Evolutionary conservation across 495 filamentous ascomycete genomes (phyloP), one percentile per base, ranked within the genome.

Genomic region (Daldinia grandis): DNA sequence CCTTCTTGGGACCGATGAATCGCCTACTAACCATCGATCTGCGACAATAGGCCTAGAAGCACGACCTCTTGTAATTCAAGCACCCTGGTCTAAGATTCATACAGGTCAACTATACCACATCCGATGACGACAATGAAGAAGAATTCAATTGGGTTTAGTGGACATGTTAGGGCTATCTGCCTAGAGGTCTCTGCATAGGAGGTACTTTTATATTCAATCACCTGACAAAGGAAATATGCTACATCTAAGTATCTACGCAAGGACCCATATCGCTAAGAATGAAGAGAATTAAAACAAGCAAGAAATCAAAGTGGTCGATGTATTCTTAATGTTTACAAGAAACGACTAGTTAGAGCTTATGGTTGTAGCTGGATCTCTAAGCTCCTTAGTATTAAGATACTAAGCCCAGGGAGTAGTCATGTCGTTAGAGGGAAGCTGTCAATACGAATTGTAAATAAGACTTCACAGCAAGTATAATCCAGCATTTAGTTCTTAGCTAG

Each of bases 401-500:
- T 81, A 71, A 1, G 82, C 79, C 1, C 79, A 75, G 28, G 84
- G 44, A 6, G 81, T 80, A 5, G 53, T 0, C 9, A 31, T 17
- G 5, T n/a, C n/a, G 3, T 19, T 37, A 56, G 7, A 19, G 14
- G 12, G 33, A 17, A 44, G 40, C 6, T 44, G 8, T 3, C 8
- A 21, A 44, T 44, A 19, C n/a, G 17, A 44, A 44, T 7, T 6
- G 2, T 19, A 7, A 17, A 42, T 19, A 7, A 17, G 19, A n/a
- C 14, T n/a, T 8, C 6, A n/a, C 2, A 19, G 19, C 0, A 9
- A 44, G 1, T 7, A 44, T 21, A 5, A 44, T 21, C 4, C 5
- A 21, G 1, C 6, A 44, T 44, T 0, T 14, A 19, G 17, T 6
- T 8, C 8, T 17, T 9, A 17, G 15, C 17, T 6, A 9, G 15